Conservation (phyloP, 2,329 filamentous ascomycete species). For the Fusarium sulawesiense region DNA sequence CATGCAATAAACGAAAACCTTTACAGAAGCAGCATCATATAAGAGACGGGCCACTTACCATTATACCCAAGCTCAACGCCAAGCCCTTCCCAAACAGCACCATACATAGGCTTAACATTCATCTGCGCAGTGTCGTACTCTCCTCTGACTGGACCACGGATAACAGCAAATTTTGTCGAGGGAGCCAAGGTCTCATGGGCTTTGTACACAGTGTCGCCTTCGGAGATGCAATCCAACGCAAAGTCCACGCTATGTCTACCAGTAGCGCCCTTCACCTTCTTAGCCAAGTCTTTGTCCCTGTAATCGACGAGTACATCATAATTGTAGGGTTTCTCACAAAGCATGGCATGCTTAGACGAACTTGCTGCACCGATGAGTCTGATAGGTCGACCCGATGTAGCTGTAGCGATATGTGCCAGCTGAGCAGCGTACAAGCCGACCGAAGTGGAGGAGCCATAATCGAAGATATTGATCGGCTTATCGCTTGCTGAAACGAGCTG, state of each 20-base stretch:
- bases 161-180: constrained; percentile 43
- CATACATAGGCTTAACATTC: constrained; percentile 51
- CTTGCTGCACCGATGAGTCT: constrained; percentile 49
- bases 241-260: constrained; percentile 49
- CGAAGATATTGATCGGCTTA: constrained; percentile 37
- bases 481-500: rapidly evolving
- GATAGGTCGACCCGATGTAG: constrained; percentile 14
- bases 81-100: constrained; percentile 57
- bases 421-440: constrained; percentile 51
- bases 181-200: constrained; percentile 45
- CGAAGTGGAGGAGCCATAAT: constrained; percentile 51
- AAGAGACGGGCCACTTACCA: constrained; percentile 7
- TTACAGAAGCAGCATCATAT: too few species aligned
- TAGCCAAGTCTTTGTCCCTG: constrained; percentile 49
- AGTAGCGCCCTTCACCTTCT: constrained; percentile 44
- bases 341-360: constrained; percentile 36
- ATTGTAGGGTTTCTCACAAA: constrained; percentile 50
- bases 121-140: constrained; percentile 43
- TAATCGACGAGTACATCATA: constrained; percentile 56
- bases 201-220: constrained; percentile 50
- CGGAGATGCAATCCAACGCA: constrained; percentile 55
- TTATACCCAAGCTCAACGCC: constrained; percentile 55
- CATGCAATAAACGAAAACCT: too few species aligned
- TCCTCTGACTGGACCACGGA: constrained; percentile 41
- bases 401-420: constrained; percentile 35